Conservation (phyloP, 2,329 filamentous ascomycete genomes). For the Fusarium fracticaudum region DNA sequence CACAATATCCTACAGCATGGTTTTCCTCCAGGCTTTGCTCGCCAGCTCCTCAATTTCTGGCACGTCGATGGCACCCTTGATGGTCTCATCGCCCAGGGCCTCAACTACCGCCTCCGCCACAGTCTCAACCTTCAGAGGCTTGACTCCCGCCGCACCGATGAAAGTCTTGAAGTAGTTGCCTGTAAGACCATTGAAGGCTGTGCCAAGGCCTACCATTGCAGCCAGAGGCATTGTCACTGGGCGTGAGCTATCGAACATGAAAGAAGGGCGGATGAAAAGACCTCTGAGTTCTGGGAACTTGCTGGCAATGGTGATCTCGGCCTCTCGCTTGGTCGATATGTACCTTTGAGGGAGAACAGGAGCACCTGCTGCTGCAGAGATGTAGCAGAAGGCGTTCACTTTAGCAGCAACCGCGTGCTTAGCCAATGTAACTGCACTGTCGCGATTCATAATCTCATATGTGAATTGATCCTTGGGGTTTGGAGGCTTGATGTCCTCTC, state of each 20-base stretch:
- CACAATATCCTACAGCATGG: slow-evolving; percentile 74
- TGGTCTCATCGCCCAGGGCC: slow-evolving; percentile 77
- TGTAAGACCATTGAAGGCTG: slow-evolving; percentile 79
- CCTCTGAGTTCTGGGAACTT: slow-evolving; percentile 80
- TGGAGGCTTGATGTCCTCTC: slow-evolving; percentile 69
- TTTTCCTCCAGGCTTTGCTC: slow-evolving; percentile 85
- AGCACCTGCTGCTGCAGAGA: slow-evolving; percentile 87
- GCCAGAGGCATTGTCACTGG: slow-evolving; percentile 87
- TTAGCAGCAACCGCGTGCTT: slow-evolving; percentile 74
- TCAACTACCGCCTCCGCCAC: slow-evolving; percentile 93
- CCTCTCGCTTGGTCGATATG: slow-evolving; percentile 90
- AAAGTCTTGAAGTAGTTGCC: slow-evolving; percentile 79
- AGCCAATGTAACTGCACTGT: slow-evolving; percentile 84
- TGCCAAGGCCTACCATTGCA: slow-evolving; percentile 76
- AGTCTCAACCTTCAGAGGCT: slow-evolving; percentile 86
- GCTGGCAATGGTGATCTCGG: slow-evolving; percentile 78
- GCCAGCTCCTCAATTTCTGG: slow-evolving; percentile 84
- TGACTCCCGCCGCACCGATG: slow-evolving; percentile 83
- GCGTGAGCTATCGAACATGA: slow-evolving; percentile 88
- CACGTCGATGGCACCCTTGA: slow-evolving; percentile 81
- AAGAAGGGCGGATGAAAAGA: slow-evolving; percentile 85
- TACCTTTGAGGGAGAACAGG: slow-evolving; percentile 87
- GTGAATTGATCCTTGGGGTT: slow-evolving; percentile 82
- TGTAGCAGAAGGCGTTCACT: slow-evolving; percentile 80
- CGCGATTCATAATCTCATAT: slow-evolving; percentile 97